Base-by-base conservation (phyloP, 2,329 filamentous ascomycete species). In the Ascochyta lentis region DNA sequence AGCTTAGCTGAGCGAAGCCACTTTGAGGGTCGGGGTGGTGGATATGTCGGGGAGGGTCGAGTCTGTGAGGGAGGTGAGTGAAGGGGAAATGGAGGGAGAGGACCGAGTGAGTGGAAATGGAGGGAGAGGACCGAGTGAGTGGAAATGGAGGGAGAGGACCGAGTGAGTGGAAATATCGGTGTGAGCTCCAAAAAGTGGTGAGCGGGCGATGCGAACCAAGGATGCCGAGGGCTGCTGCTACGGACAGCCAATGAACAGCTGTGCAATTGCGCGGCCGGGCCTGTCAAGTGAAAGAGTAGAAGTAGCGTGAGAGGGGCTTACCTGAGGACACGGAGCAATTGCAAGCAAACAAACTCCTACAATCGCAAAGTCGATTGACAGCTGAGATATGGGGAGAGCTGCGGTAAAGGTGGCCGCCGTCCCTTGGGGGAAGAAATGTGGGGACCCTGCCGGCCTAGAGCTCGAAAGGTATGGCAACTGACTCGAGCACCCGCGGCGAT, bases 1-100 rank as follows among this genome's bases (percentile, higher is more conserved):
- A 53, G 59, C 48, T 65, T 66, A 73, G 55, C 24, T 60, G 59
- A 59, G 65, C 45, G 61, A 49, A 64, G 72, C 72, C 72, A 74
- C 61, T 59, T 59, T 63, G 64, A 58, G 35, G 54, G 47, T 46
- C 39, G 42, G 43, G 10, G 23, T 9, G 24, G 23, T 29, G 24
- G 16, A 26, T 37, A 7, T 2, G 9, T 23, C 8, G 38, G 54
- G n/a, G 44, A 37, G 33, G 26, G 12, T 31, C 10, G 29, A 7
- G 5, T 37, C 43, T 56, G 47, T 6, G 12, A 12, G 16, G 3
- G 4, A 7, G 22, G 23, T 37, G 48, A 31, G 29, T 13, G 29
- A 31, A 12, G 10, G 2, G 12, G 9, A 10, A 10, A 15, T 10
- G 10, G 29, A 13, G 29, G 10, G 26, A 26, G 26, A 26, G 26